Base-by-base conservation (phyloP, 768 basidiomycete genomes). In the Boletus insuetus region DNA sequence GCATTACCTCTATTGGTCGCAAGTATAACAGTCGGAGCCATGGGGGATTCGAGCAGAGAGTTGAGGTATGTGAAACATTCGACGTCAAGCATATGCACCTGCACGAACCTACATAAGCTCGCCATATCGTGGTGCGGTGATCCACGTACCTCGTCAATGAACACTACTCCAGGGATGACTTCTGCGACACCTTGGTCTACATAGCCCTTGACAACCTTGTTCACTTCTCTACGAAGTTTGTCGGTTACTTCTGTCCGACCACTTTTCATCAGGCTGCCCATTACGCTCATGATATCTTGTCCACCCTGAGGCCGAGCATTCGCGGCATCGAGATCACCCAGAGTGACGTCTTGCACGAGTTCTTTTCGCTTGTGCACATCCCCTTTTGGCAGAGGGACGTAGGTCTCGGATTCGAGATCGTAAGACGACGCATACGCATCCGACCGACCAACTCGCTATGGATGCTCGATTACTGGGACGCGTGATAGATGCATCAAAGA, bases 1-100 rank as follows among this genome's bases (percentile, higher is more conserved):
- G 91, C 82, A 60, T 94, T 88, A 4, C 96, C 97, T 20, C 97
- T 83, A 69, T 99, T 99, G 24, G 96, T 97, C 3, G 97, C 97
- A 58, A 98, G 79, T 62, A 99, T 90, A 26, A 99, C 96, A 5
- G 97, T 97, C 0, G 97, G 97, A 4, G 97, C 94, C 86, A 99
- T 93, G 3, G 91, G 86, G 0, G 94, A 94, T 73, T 98, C 97
- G 44, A 99, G 82, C 10, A 98, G 82, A 12, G 94, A 87, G 72
- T 98, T 98, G 37, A 99, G 82, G 74, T 96, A 99, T 6, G 97
- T 98, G 77, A 98, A 99, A 72, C 95, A 98, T 71, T 99, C 97
- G 34, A 98, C 95, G 71, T 99, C 97, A 56, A 99, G 85, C 96
- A 98, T 98, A 75, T 99, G 97, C 22, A 98, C 96, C 34, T 35